A percentile compares a stretch with the other conserved stretches of the same genome.
phyloP scores from a whole-genome alignment of 345 rosid species.

The Gossypium turneri region DNA sequence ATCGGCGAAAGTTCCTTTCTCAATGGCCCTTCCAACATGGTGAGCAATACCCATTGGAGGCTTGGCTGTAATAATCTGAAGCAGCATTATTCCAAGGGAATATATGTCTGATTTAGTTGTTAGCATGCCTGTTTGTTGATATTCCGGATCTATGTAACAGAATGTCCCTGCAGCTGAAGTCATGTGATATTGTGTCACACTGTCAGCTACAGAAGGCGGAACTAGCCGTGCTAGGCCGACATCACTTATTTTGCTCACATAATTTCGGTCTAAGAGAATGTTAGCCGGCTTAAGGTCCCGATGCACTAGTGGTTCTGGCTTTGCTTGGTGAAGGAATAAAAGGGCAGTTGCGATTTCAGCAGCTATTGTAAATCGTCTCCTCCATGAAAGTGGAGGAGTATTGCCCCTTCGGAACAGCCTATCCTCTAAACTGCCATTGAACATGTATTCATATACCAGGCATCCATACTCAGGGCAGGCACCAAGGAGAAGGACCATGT shows the following conservation, averaged over 20 bases:
- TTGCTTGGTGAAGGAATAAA: constrained; percentile 87
- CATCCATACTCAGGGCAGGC: constrained; percentile 92
- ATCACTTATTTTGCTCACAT: constrained; percentile 85
- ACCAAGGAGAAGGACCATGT: constrained; percentile 92
- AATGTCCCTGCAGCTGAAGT: constrained; percentile 94
- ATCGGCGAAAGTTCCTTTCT: constrained; percentile 54
- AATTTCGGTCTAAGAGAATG: constrained; percentile 79
- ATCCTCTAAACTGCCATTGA: constrained; percentile 79
- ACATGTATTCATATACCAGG: constrained; percentile 83
- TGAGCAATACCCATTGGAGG: constrained; percentile 89
- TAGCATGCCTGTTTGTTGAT: constrained; percentile 81
- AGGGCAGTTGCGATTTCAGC: constrained; percentile 83
- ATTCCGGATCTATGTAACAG: constrained; percentile 90
- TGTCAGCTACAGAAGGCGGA: constrained; percentile 72
- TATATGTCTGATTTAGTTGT: constrained; percentile 78
- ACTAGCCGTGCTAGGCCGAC: constrained; percentile 92
- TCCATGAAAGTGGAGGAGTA: constrained; percentile 70
- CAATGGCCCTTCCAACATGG: constrained; percentile 59
- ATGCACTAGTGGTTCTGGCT: constrained; percentile 95
- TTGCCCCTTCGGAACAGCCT: constrained; percentile 60
- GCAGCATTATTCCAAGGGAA: constrained; percentile 81
- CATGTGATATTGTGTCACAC: constrained; percentile 79
- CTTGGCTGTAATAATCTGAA: constrained; percentile 74
- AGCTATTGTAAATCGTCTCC: constrained; percentile 60
- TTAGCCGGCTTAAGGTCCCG: constrained; percentile 93